A percentile compares a stretch with the other conserved stretches of the same genome.
These are phyloP conservation scores for Yamadazyma aaseri DNA, from an alignment of 1,139 yeast species.

Conservation along the genomic window DNA sequence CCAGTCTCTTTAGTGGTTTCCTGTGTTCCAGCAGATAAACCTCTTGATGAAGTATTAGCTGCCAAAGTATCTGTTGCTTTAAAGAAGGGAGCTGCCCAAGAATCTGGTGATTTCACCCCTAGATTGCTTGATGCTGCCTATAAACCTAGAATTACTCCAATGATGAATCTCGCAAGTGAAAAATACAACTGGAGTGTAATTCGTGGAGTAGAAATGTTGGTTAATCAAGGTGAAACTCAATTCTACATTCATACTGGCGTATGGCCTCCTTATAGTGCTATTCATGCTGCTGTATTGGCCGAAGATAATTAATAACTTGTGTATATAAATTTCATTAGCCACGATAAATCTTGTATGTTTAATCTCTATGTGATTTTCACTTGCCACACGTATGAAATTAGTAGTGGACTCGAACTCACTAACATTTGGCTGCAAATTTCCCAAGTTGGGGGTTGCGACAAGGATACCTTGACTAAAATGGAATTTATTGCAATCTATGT, in stretches of 20 bases:
- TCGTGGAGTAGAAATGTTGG: slow-evolving; percentile 89
- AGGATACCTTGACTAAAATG: too few relatives aligned
- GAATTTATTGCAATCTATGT: too few relatives aligned
- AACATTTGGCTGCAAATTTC: too few relatives aligned
- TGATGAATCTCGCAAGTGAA: slow-evolving; percentile 71
- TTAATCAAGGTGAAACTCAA: slow-evolving; percentile 89
- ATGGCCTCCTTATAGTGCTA: slow-evolving; percentile 57
- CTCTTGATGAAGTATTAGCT: slow-evolving; percentile 56
- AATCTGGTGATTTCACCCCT: slow-evolving; percentile 40
- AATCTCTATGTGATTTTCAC: too few relatives aligned
- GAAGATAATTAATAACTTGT: slow-evolving; percentile 13
- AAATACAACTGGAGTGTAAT: slow-evolving; percentile 66
- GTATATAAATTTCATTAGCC: too few relatives aligned
- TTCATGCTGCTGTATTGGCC: slow-evolving; percentile 55
- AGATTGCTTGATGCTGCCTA: slow-evolving; percentile 88
- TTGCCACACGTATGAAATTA: too few relatives aligned
- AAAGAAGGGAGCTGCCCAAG: slow-evolving; percentile 29
- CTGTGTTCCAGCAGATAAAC: slow-evolving; percentile 86
- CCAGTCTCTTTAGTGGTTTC: slow-evolving; percentile 68
- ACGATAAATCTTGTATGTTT: too few relatives aligned
- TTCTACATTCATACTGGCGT: slow-evolving; percentile 76
- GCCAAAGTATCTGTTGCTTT: slow-evolving; percentile 49
- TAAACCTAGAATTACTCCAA: slow-evolving; percentile 81
- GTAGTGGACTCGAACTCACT: too few relatives aligned
- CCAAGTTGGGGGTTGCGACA: too few relatives aligned